A percentile compares a stretch with the other conserved stretches of the same genome.
Evolutionary conservation across 345 rosid genomes (phyloP).

Genomic region (Heritiera littoralis): DNA sequence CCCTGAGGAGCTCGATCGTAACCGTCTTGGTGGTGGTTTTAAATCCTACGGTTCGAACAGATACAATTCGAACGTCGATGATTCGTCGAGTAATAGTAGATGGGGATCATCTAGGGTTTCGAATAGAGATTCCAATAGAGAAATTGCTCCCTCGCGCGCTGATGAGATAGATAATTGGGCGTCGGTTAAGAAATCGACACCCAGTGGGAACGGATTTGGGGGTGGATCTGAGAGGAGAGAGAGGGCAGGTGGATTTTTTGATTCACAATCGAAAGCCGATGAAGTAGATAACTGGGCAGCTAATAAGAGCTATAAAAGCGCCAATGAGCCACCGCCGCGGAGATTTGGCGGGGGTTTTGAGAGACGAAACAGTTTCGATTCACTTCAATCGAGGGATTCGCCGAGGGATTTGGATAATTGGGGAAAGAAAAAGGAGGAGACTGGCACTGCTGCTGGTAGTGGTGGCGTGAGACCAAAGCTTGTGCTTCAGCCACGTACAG

Average conservation of each 20-base stretch:
- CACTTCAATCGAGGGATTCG: constrained; percentile 56
- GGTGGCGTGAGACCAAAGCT: constrained; percentile 61
- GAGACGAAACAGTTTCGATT: constrained; percentile 64
- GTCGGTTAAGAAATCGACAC: constrained; percentile 53
- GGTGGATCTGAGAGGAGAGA: constrained; percentile 63
- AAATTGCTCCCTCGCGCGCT: constrained; percentile 68
- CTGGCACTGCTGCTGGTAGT: constrained; percentile 14
- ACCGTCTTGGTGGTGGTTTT: constrained; percentile 81
- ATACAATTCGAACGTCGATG: constrained; percentile 42
- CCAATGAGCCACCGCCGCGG: constrained; percentile 33
- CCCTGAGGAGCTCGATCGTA: constrained; percentile 80
- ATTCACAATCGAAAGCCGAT: constrained; percentile 86
- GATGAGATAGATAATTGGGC: constrained; percentile 96
- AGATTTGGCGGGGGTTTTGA: constrained; percentile 59
- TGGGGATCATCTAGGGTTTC: constrained; percentile 72
- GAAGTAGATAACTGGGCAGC: constrained; percentile 83
- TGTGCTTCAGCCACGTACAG: constrained; percentile 76
- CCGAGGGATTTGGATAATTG: constrained; percentile 62
- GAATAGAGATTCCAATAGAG: constrained; percentile 46
- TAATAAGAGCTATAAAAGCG: constrained; percentile 38
- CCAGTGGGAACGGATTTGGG: constrained; percentile 28
- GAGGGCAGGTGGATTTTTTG: constrained; percentile 52
- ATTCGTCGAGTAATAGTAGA: constrained; percentile 48
- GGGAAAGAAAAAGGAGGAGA: constrained; percentile 81
- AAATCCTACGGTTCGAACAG: constrained; percentile 39